phyloP scores from a whole-genome alignment of 2,329 filamentous ascomycete species.

The Sporothrix variecibatus region DNA sequence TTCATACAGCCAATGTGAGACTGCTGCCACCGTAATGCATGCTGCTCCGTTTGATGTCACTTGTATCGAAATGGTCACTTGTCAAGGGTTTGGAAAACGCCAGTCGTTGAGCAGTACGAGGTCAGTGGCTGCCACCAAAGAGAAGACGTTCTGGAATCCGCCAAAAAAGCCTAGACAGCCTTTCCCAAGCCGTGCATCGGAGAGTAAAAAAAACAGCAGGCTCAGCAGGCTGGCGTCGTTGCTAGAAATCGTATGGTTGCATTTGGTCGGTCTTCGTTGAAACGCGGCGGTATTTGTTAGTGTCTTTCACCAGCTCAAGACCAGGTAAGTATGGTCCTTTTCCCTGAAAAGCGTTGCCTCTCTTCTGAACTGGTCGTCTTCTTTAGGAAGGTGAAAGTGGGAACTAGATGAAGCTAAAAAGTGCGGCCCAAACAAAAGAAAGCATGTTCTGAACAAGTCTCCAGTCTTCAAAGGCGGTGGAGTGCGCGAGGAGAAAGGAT shows the following conservation, averaged over 20 bases:
- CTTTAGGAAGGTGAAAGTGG: slow-evolving; percentile 5
- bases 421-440: not conserved
- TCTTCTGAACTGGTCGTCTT: not conserved
- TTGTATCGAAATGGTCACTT: not conserved
- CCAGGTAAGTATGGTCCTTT: not conserved
- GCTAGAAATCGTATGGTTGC: not conserved
- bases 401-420: slow-evolving; percentile 1
- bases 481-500: not conserved
- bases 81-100: not conserved
- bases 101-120: not conserved
- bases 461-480: not conserved
- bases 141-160: not conserved
- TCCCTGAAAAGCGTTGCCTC: not conserved
- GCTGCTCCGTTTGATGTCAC: not conserved
- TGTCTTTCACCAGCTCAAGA: not conserved
- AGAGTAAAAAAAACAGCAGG: not conserved
- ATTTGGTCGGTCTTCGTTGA: not conserved
- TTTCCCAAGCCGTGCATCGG: slow-evolving; percentile 1
- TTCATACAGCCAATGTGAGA: not conserved
- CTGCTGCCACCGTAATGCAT: not conserved
- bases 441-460: not conserved
- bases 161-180: not conserved
- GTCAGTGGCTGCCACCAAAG: not conserved
- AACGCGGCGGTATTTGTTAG: not conserved
- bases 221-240: not conserved